Conservation (phyloP, 78 protist species). For the Mastigamoeba balamuthi region DNA sequence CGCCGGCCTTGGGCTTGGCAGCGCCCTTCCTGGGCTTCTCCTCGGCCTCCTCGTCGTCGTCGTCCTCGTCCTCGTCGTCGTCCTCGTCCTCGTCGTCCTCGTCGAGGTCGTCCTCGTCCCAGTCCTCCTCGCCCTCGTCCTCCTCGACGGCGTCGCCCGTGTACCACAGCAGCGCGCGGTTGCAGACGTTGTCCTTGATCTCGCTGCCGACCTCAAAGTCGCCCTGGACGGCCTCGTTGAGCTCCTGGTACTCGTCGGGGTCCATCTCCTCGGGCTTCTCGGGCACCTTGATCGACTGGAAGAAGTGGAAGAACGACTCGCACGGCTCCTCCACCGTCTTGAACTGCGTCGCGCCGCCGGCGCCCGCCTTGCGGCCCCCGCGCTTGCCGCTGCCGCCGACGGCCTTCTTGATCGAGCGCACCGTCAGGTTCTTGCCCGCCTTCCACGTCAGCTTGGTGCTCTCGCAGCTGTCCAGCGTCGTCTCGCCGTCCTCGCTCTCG, state of each 20-base stretch:
- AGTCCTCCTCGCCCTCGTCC: too few relatives aligned
- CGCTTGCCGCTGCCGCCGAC: constrained; percentile 10
- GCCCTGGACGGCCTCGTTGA: not conserved
- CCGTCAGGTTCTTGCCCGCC: constrained; percentile 15
- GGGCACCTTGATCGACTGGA: constrained; percentile 12
- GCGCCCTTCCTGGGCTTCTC: not conserved
- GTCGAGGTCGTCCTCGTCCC: too few relatives aligned
- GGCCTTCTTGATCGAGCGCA: not conserved
- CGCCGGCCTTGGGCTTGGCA: not conserved
- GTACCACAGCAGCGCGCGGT: constrained; percentile 39
- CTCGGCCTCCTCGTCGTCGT: not conserved
- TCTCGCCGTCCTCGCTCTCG: constrained; percentile 2
- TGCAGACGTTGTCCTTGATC: constrained; percentile 17
- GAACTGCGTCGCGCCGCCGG: too few relatives aligned
- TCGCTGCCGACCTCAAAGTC: constrained; percentile 39
- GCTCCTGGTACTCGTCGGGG: not conserved
- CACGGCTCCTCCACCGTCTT: constrained; percentile 19
- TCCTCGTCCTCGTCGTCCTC: not conserved
- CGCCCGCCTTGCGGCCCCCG: too few relatives aligned
- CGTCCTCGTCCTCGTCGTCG: not conserved
- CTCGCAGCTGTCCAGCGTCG: too few relatives aligned
- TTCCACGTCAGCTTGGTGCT: constrained; percentile 41
- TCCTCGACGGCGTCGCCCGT: constrained; percentile 52
- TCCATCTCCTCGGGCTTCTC: not conserved
- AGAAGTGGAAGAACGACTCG: constrained; percentile 56